Conservation (phyloP, 768 basidiomycete species). For the Amanita exitialis region DNA sequence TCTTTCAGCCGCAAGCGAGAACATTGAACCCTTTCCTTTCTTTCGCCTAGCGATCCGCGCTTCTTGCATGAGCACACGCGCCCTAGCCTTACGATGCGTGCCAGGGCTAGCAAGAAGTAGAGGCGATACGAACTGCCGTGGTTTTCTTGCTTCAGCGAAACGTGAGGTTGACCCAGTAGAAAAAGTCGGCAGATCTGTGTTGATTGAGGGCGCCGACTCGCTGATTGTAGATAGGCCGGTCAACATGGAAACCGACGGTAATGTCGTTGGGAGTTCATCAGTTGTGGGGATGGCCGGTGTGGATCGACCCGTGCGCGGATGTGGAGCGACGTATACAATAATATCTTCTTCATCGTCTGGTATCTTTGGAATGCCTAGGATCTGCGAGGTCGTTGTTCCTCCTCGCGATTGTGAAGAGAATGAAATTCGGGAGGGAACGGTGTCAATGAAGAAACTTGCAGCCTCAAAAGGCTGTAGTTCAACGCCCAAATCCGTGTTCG, state of each 20-base stretch:
- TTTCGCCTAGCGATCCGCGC: slow-evolving; percentile 15
- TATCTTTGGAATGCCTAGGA: slow-evolving; percentile 11
- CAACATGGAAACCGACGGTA: slow-evolving; percentile 14
- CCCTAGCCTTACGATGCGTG: slow-evolving; percentile 16
- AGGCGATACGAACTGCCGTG: slow-evolving; percentile 8
- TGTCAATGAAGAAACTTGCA: slow-evolving; percentile 30
- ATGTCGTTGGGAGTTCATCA: slow-evolving; percentile 1
- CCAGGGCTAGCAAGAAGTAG: slow-evolving; percentile 7
- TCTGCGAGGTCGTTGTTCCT: slow-evolving; percentile 10
- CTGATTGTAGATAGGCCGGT: slow-evolving; percentile 12
- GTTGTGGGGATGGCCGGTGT: slow-evolving; percentile 6
- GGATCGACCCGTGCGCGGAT: slow-evolving; percentile 33
- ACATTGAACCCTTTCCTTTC: slow-evolving; percentile 12
- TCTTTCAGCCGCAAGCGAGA: slow-evolving; percentile 44
- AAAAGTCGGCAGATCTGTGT: neutral
- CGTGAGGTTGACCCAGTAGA: neutral
- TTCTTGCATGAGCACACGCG: slow-evolving; percentile 14
- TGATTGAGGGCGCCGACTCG: neutral
- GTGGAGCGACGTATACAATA: slow-evolving; percentile 72
- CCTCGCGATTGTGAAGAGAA: slow-evolving; percentile 6
- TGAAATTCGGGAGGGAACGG: slow-evolving; percentile 19
- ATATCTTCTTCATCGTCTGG: slow-evolving; percentile 46
- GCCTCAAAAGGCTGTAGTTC: neutral
- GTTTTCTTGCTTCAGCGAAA: neutral
- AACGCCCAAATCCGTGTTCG: no score